Evolutionary conservation across 2,329 filamentous ascomycete species (phyloP), one percentile per base, ranked within the genome.

Genomic region (Colletotrichum chrysophilum): DNA sequence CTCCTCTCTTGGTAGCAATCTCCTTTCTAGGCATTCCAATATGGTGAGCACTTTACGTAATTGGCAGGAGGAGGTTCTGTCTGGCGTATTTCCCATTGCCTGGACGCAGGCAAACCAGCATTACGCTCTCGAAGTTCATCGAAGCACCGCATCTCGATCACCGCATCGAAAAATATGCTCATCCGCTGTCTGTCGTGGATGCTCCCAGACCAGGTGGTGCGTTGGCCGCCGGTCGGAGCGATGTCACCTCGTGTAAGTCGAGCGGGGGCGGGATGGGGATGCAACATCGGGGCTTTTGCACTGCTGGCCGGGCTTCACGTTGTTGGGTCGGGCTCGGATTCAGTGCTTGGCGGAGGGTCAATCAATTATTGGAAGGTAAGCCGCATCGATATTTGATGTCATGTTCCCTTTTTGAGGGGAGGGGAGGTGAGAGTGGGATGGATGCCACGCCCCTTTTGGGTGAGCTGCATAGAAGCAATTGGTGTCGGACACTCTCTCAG

Each of bases 161-260:
- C 3, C 10, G 1, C 3, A 48, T 21, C 3, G 10, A 10, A n/a
- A 21, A 48, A 7, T 21, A 48, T 13, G 43, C 38, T 48, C 38
- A 48, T n/a, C 9, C 18, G 18, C 38, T n/a, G 18, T n/a, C 18
- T 0, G 38, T 36, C 16, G 34, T 4, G 21, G 12, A 43, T 16
- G 3, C 24, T 14, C 7, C 2, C 30, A 36, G n/a, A n/a, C 55
- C 14, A 36, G 7, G 26, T n/a, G 13, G 14, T 67, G 65, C 30
- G 65, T 67, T 66, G 64, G 64, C 64, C 30, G 48, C 4, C 34
- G 28, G 14, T 36, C 30, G 65, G n/a, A 5, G 48, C 65, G 43
- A 67, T 58, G 65, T 67, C 48, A 67, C 65, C 48, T 67, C 65
- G 65, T 67, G 65, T 58, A 67, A 67, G 48, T 32, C 48, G 48